phyloP scores from a whole-genome alignment of 1,284 basidiomycete genomes.

The Ceratobasidium theobromae region DNA sequence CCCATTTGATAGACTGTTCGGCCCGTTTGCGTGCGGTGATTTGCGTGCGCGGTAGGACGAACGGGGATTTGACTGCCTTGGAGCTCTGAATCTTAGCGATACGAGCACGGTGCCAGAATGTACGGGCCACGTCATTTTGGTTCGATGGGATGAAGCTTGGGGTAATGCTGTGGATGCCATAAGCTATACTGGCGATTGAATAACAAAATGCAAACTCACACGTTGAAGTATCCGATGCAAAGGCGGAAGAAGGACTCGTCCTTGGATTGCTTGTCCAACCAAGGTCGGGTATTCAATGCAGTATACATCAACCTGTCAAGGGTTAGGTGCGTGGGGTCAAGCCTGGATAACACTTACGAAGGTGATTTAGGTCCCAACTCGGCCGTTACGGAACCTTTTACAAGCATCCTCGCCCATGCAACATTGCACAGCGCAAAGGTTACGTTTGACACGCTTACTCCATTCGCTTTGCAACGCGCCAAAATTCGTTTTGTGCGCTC shows the following conservation, averaged over 20 bases:
- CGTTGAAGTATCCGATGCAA: slow-evolving; percentile 77
- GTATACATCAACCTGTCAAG: slow-evolving; percentile 69
- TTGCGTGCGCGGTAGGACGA: slow-evolving; percentile 59
- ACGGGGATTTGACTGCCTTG: slow-evolving; percentile 59
- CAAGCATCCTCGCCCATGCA: slow-evolving; percentile 61
- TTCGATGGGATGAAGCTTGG: slow-evolving; percentile 58
- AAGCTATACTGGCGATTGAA: not conserved
- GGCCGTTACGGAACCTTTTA: slow-evolving; percentile 40
- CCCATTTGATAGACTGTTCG: slow-evolving; percentile 61
- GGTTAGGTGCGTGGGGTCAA: not conserved
- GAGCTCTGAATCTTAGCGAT: slow-evolving; percentile 66
- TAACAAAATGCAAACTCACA: slow-evolving; percentile 40
- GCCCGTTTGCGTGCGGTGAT: slow-evolving; percentile 67
- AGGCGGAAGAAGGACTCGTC: slow-evolving; percentile 64
- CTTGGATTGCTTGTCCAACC: slow-evolving; percentile 50
- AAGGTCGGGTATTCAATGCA: slow-evolving; percentile 70
- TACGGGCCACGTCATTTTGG: slow-evolving; percentile 40
- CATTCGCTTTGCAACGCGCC: slow-evolving; percentile 64
- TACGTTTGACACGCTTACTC: slow-evolving; percentile 72
- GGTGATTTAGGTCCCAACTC: slow-evolving; percentile 50
- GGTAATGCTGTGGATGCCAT: slow-evolving; percentile 41
- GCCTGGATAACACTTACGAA: slow-evolving; percentile 46
- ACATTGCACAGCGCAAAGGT: slow-evolving; percentile 74
- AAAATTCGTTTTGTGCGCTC: slow-evolving; percentile 59
- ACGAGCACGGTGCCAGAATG: slow-evolving; percentile 75